phyloP scores from a whole-genome alignment of 78 protist species.

The Guillardia theta region DNA sequence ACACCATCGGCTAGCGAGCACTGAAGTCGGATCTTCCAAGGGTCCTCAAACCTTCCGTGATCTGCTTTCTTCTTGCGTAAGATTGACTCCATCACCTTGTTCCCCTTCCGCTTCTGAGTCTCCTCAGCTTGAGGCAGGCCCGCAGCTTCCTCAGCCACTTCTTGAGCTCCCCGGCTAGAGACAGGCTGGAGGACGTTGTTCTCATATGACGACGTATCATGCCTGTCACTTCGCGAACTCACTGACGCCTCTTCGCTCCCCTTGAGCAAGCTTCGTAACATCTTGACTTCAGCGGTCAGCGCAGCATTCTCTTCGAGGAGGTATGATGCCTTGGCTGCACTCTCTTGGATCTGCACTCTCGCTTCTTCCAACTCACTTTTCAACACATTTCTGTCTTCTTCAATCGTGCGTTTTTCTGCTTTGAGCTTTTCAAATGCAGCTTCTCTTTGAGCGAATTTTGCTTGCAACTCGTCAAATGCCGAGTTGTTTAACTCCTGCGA shows the following conservation, averaged over 20 bases:
- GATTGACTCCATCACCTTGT: neutral
- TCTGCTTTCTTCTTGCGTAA: neutral
- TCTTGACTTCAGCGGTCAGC: too few species aligned
- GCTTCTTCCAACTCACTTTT: neutral
- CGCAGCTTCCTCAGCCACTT: too few species aligned
- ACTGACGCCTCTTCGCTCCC: too few species aligned
- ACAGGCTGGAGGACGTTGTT: too few species aligned
- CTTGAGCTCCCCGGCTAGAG: too few species aligned
- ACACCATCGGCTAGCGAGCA: neutral
- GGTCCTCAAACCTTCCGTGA: neutral
- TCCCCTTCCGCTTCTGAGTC: neutral
- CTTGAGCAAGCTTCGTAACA: too few species aligned
- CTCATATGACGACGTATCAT: too few species aligned
- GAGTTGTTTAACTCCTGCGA: too few species aligned
- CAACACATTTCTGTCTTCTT: neutral
- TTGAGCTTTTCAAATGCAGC: neutral
- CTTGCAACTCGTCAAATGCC: too few species aligned
- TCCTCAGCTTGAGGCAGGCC: too few species aligned
- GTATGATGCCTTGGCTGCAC: neutral
- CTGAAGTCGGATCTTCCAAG: neutral
- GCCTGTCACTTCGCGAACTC: too few species aligned
- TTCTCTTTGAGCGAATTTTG: neutral
- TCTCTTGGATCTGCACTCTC: neutral
- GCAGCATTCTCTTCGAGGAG: too few species aligned
- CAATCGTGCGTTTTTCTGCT: neutral